Evolutionary conservation across 139 green algal genomes (phyloP).

Genomic region (Chlamydomonas sp.): DNA sequence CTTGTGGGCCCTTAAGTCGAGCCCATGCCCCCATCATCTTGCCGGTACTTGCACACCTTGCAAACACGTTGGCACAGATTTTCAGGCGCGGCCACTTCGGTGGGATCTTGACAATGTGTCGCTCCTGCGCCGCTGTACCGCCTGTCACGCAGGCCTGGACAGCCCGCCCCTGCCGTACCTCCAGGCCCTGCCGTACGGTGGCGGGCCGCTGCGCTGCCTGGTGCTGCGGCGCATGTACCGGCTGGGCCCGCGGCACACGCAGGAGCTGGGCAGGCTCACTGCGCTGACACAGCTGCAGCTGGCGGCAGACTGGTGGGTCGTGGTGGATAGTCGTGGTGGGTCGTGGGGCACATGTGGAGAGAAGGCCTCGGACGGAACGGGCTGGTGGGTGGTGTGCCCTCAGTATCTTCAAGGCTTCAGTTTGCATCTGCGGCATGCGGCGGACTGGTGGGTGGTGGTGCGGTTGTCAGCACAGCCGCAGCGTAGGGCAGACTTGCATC

Average conservation of each 20-base stretch:
- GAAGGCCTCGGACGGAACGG: neutral
- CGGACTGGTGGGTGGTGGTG: too few relatives aligned
- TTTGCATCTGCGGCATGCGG: too few relatives aligned
- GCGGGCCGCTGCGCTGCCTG: slow-evolving; percentile 6
- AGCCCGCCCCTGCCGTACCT: slow-evolving; percentile 1
- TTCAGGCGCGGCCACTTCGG: neutral
- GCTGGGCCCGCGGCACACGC: neutral
- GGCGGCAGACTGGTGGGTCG: slow-evolving; percentile 21
- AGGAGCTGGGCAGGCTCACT: slow-evolving; percentile 6
- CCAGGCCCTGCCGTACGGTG: slow-evolving; percentile 18
- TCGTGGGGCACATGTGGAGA: neutral
- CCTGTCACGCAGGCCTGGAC: slow-evolving; percentile 13
- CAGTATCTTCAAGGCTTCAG: too few relatives aligned
- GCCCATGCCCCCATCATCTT: too few relatives aligned
- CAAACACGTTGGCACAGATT: neutral
- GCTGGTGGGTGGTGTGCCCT: too few relatives aligned
- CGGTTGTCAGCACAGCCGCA: too few relatives aligned
- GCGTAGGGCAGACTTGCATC: too few relatives aligned
- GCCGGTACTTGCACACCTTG: too few relatives aligned
- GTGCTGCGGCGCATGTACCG: slow-evolving; percentile 9
- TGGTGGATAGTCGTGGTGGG: neutral
- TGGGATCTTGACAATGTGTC: neutral
- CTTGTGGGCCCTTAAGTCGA: too few relatives aligned
- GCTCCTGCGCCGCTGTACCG: too few relatives aligned
- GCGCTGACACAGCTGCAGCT: slow-evolving; percentile 28